Conservation (phyloP, 163 green algal species). For the Trebouxia gelatinosa region DNA sequence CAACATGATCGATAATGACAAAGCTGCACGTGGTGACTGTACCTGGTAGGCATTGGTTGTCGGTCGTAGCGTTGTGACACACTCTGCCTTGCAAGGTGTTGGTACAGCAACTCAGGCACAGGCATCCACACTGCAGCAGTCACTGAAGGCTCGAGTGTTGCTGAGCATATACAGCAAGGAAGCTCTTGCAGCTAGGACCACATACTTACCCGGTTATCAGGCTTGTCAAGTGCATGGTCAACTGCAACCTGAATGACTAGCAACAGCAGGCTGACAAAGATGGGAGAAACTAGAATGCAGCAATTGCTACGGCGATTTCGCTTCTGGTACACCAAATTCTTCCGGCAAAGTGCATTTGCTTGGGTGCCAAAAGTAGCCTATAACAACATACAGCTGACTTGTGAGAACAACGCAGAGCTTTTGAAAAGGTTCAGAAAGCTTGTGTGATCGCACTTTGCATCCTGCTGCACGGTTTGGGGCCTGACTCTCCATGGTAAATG, state of each 20-base stretch:
- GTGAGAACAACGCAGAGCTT: too few species aligned
- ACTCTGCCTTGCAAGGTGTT: constrained; percentile 2
- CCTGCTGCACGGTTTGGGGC: too few species aligned
- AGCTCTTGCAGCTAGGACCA: too few species aligned
- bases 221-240: constrained; percentile 55
- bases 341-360: constrained; percentile 57
- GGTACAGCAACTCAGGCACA: constrained; percentile 63
- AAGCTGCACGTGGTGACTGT: too few species aligned
- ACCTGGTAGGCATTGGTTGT: constrained; percentile 35
- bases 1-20: too few species aligned
- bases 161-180: background rate
- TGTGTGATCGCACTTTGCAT: too few species aligned
- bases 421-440: too few species aligned
- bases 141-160: background rate
- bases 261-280: constrained; percentile 82
- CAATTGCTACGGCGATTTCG: constrained; percentile 65
- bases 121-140: constrained; percentile 65
- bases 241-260: constrained; percentile 65
- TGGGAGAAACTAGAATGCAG: constrained; percentile 65
- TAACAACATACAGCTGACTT: background rate
- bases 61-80: constrained; percentile 32
- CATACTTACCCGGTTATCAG: constrained; percentile 49
- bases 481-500: too few species aligned
- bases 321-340: constrained; percentile 69
- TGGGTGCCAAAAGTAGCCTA: constrained; percentile 42